These are phyloP conservation scores for Verticillium isaacii DNA, from an alignment of 2,329 filamentous ascomycete species.

Conservation along the genomic window DNA sequence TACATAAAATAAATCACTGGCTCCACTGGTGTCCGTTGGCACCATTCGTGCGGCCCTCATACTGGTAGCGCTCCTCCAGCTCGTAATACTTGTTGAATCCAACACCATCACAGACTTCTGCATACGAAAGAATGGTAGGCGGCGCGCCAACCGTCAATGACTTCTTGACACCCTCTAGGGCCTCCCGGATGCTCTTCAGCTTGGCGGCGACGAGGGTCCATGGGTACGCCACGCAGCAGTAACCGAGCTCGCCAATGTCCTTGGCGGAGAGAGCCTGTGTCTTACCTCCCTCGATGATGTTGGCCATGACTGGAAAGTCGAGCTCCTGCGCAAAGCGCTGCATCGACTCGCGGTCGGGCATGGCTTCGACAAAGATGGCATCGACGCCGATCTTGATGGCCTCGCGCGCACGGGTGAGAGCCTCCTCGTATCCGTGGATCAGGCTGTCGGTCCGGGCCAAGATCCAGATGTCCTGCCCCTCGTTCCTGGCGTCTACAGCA, in stretches of 20 bases:
- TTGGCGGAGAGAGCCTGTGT: constrained; percentile 28
- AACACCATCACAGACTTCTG: constrained; percentile 38
- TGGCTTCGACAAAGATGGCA: constrained; percentile 35
- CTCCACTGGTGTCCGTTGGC: constrained; percentile 9
- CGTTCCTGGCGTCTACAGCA: constrained; percentile 37
- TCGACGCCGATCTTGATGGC: constrained; percentile 38
- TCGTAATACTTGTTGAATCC: constrained; percentile 38
- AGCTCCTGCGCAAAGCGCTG: constrained; percentile 27
- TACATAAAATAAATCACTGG: neutral
- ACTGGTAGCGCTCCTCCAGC: constrained; percentile 7
- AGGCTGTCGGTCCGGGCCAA: constrained; percentile 38
- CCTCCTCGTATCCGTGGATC: constrained; percentile 38
- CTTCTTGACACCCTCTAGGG: constrained; percentile 32
- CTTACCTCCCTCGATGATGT: constrained; percentile 25
- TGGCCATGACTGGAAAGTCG: constrained; percentile 32
- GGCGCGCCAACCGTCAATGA: constrained; percentile 35
- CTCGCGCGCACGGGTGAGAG: constrained; percentile 32
- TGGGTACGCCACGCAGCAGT: constrained; percentile 35
- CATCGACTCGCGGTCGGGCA: constrained; percentile 38
- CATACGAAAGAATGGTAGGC: constrained; percentile 35
- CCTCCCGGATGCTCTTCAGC: constrained; percentile 31
- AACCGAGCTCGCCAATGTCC: constrained; percentile 30
- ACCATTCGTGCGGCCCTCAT: constrained; percentile 4
- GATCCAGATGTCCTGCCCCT: constrained; percentile 39
- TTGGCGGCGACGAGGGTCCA: constrained; percentile 39